phyloP scores from a whole-genome alignment of 768 basidiomycete genomes.

The Strobilomyces echinocephalus region DNA sequence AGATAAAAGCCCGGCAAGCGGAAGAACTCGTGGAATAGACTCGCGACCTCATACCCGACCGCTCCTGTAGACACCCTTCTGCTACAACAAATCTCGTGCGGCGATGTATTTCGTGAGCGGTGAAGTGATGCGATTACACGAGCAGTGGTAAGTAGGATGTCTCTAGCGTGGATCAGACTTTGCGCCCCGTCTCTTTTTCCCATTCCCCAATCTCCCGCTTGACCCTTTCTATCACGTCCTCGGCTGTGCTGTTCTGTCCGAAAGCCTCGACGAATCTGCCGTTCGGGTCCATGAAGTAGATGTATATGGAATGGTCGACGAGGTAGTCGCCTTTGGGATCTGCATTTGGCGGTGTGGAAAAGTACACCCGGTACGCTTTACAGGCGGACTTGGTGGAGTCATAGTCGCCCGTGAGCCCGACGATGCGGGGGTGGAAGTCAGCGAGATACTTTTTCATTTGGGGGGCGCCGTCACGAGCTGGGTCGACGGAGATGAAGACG shows the following conservation, averaged over 20 bases:
- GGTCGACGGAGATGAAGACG: conserved; percentile 95
- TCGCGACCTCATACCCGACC: conserved; percentile 12
- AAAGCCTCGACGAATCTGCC: conserved; percentile 97
- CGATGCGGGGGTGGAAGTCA: conserved; percentile 89
- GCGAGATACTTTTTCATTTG: conserved; percentile 60
- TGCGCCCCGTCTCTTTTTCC: conserved; percentile 34
- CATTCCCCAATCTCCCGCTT: conserved; percentile 45
- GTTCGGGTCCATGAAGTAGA: conserved; percentile 95
- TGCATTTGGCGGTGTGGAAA: conserved; percentile 89
- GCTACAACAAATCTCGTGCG: background rate
- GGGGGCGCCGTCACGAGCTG: conserved; percentile 73
- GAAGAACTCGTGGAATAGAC: conserved; percentile 35
- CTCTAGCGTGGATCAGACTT: conserved; percentile 20
- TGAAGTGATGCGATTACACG: conserved; percentile 15
- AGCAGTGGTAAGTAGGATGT: conserved; percentile 4
- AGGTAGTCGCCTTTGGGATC: conserved; percentile 91
- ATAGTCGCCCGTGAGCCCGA: conserved; percentile 88
- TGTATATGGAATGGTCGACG: conserved; percentile 95
- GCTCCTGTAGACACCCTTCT: conserved; percentile 10
- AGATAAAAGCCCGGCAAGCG: conserved; percentile 52
- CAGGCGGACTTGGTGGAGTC: conserved; percentile 80
- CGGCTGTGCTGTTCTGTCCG: conserved; percentile 71
- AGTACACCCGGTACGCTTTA: conserved; percentile 96
- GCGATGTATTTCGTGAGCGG: conserved; percentile 11
- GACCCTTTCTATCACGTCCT: conserved; percentile 64